phyloP scores from a whole-genome alignment of 805 yeast genomes.

The Brettanomyces sp. region DNA sequence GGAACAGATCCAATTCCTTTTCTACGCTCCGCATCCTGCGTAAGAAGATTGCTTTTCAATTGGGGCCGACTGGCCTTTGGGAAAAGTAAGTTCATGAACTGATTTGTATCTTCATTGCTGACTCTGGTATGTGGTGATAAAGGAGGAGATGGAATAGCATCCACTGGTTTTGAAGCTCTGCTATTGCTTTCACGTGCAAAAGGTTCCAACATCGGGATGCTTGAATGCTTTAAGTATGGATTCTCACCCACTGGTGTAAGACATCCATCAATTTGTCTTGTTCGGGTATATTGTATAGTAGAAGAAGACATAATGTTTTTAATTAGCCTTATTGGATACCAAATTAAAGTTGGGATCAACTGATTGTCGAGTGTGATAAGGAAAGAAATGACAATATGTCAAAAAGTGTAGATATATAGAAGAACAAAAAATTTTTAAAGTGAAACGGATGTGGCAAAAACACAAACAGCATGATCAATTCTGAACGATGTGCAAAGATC shows the following conservation, averaged over 20 bases:
- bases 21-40: slow-evolving; percentile 1
- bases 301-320: not conserved
- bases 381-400: not conserved
- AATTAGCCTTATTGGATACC: too few species aligned
- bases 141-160: slow-evolving; percentile 30
- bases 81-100: slow-evolving; percentile 19
- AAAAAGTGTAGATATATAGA: not conserved
- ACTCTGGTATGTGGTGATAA: slow-evolving; percentile 26
- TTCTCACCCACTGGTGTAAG: slow-evolving; percentile 14
- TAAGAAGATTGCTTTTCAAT: slow-evolving; percentile 5
- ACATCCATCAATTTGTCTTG: slow-evolving; percentile 19
- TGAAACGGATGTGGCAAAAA: too few species aligned
- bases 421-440: not conserved
- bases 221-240: not conserved
- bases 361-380: not conserved
- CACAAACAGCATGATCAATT: too few species aligned
- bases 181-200: not conserved
- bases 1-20: not conserved
- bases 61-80: slow-evolving; percentile 16
- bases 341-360: too few species aligned
- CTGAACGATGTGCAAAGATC: too few species aligned
- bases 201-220: too few species aligned
- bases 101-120: slow-evolving; percentile 18
- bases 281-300: slow-evolving; percentile 4
- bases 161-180: not conserved